These are phyloP conservation scores for Camellia oleifera DNA, from an alignment of 179 eudicot species.

Conservation along the genomic window DNA sequence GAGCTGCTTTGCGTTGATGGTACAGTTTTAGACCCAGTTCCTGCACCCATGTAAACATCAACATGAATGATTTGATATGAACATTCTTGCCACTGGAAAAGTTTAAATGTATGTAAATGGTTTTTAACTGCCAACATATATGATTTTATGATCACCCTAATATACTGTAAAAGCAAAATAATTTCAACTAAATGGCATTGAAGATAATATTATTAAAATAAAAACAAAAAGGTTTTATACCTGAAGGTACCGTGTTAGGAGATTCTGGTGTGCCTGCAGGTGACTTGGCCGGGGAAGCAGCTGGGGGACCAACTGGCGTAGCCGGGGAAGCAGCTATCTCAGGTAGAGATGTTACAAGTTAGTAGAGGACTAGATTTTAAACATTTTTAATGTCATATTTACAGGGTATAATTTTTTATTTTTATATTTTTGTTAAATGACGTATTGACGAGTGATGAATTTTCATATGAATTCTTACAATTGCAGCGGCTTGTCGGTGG, in stretches of 20 bases:
- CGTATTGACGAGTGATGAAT: too few relatives aligned
- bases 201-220: too few relatives aligned
- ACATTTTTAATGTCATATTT: not conserved
- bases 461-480: conserved; percentile 23
- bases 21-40: conserved; percentile 28
- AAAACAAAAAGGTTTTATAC: conserved; percentile 6
- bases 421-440: not conserved
- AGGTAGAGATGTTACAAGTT: conserved; percentile 10
- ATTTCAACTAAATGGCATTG: too few relatives aligned
- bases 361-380: not conserved
- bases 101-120: too few relatives aligned
- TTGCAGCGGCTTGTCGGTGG: conserved; percentile 45
- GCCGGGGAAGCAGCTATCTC: conserved; percentile 33
- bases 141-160: too few relatives aligned
- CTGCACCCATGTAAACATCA: conserved; percentile 13
- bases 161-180: too few relatives aligned
- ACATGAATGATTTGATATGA: not conserved
- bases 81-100: not conserved
- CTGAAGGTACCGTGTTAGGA: conserved; percentile 23
- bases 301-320: too few relatives aligned
- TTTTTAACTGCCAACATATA: too few relatives aligned
- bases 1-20: conserved; percentile 35
- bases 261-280: conserved; percentile 29
- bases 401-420: too few relatives aligned
- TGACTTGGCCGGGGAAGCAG: conserved; percentile 12